Evolutionary conservation across 2,329 filamentous ascomycete genomes (phyloP).

Genomic region (Fusarium sacchari): DNA sequence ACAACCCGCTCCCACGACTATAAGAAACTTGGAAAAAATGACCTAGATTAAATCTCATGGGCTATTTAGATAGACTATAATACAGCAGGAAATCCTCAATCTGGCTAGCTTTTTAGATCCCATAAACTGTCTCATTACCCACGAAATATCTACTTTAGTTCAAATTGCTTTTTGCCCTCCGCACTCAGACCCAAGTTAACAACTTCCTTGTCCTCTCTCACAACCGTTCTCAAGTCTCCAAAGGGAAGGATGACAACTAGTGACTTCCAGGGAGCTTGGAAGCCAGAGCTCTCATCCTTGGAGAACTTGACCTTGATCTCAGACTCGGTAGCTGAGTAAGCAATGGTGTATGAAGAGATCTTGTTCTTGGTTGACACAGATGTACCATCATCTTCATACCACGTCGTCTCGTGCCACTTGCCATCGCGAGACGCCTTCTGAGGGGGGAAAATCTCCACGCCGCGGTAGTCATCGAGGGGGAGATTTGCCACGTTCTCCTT

Average conservation of each 20-base stretch:
- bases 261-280: slow-evolving; percentile 48
- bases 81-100: not conserved
- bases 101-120: accelerated
- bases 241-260: slow-evolving; percentile 47
- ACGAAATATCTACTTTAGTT: not conserved
- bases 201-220: not conserved
- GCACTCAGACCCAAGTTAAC: not conserved
- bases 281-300: slow-evolving; percentile 47
- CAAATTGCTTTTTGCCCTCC: not conserved
- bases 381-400: slow-evolving; percentile 55
- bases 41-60: accelerated
- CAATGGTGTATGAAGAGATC: slow-evolving; percentile 47
- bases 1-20: not conserved
- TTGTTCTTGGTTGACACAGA: slow-evolving; percentile 45
- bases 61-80: not conserved
- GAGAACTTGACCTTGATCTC: slow-evolving; percentile 44
- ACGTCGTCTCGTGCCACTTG: slow-evolving; percentile 45
- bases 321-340: slow-evolving; percentile 34
- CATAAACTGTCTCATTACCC: not conserved
- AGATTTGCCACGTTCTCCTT: slow-evolving; percentile 52
- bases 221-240: slow-evolving; percentile 40
- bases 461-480: slow-evolving; percentile 55
- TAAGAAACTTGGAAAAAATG: no score
- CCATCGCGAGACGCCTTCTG: slow-evolving; percentile 12
- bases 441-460: slow-evolving; percentile 56